Conservation (phyloP, 257 asterid genomes). For the Ajuga chamaepitys region DNA sequence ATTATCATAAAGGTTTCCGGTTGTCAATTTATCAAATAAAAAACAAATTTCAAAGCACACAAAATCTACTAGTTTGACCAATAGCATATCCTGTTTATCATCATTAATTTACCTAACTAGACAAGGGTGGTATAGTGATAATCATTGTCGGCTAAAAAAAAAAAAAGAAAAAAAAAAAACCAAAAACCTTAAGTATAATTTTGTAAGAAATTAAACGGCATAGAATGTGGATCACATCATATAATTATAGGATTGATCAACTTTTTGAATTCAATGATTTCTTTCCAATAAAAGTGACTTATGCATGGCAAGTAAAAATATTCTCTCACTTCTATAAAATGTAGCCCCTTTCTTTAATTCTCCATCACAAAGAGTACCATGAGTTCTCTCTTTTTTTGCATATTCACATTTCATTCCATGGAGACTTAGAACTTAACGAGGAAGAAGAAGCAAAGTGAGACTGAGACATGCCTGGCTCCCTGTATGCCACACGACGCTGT, state of each 20-base stretch:
- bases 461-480: conserved; percentile 54
- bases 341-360: not conserved
- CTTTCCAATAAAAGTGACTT: not conserved
- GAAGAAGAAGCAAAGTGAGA: conserved; percentile 4
- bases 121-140: conserved; percentile 13
- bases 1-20: not conserved
- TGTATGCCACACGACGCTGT: conserved; percentile 47
- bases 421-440: not conserved
- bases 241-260: not conserved
- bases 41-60: not conserved
- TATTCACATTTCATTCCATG: not conserved
- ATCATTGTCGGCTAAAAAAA: conserved; percentile 21
- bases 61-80: not conserved
- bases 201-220: not conserved
- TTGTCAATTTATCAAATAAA: not conserved
- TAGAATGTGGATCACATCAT: not conserved
- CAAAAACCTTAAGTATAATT: conserved; percentile 3
- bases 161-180: conserved; percentile 8
- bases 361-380: not conserved
- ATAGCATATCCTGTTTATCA: not conserved
- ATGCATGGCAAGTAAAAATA: conserved; percentile 24
- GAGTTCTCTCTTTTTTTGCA: not conserved
- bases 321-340: conserved; percentile 25
- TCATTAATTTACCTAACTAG: not conserved
- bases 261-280: not conserved